Evolutionary conservation across 495 filamentous ascomycete genomes (phyloP).

Genomic region (Evansstolkia leycettana): DNA sequence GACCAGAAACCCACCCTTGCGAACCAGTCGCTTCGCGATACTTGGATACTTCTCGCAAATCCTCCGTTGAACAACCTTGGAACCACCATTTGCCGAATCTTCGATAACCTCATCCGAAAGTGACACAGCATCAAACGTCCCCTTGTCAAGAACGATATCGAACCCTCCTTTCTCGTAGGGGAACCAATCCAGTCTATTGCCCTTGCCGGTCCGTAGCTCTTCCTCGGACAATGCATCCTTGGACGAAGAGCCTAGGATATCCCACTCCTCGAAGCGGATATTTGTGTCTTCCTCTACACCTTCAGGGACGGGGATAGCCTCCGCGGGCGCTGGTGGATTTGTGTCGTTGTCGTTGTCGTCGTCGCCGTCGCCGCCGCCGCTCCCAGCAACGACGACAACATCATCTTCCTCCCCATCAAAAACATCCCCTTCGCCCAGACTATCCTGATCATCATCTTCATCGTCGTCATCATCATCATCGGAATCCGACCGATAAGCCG

Average conservation of each 20-base stretch:
- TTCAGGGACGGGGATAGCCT: background rate
- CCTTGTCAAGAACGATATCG: slow-evolving; percentile 89
- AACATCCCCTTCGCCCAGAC: slow-evolving; percentile 3
- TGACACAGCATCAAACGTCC: slow-evolving; percentile 89
- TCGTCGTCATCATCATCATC: slow-evolving; percentile 13
- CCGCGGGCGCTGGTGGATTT: background rate
- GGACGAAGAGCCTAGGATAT: slow-evolving; percentile 43
- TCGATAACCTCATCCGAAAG: slow-evolving; percentile 53
- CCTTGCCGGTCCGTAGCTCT: slow-evolving; percentile 14
- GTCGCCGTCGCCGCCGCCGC: no score
- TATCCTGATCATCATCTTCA: slow-evolving; percentile 13
- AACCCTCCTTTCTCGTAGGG: slow-evolving; percentile 38
- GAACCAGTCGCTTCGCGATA: slow-evolving; percentile 51
- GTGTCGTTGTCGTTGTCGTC: background rate
- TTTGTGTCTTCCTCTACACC: slow-evolving; percentile 5
- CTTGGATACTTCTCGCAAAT: slow-evolving; percentile 63
- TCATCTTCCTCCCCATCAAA: slow-evolving; percentile 6
- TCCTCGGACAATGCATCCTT: slow-evolving; percentile 20
- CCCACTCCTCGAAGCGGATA: slow-evolving; percentile 60
- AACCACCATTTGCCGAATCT: slow-evolving; percentile 1
- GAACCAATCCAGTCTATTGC: slow-evolving; percentile 13
- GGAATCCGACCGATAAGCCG: slow-evolving; percentile 24
- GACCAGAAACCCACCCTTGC: slow-evolving; percentile 57
- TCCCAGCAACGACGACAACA: background rate
- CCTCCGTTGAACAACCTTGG: slow-evolving; percentile 25